Evolutionary conservation across 2,329 filamentous ascomycete species (phyloP).

Genomic region (Xylaria sp.): DNA sequence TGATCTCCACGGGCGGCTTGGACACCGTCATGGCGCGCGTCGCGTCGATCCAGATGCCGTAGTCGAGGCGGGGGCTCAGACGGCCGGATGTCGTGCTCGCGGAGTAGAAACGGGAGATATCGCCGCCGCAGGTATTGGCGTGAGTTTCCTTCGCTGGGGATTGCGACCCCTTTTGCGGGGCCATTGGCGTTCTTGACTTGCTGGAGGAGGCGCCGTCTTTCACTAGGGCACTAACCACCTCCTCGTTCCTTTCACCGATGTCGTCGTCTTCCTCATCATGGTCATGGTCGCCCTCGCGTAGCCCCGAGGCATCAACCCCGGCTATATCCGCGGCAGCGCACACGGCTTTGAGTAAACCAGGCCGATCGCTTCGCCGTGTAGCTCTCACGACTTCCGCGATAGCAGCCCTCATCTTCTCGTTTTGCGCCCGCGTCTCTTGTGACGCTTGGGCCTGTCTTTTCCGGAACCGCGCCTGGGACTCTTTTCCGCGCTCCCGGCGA

Average conservation of each 20-base stretch:
- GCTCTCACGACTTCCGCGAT: conserved; percentile 41
- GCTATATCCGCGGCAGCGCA: conserved; percentile 39
- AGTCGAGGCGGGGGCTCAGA: conserved; percentile 36
- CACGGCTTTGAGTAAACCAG: conserved; percentile 37
- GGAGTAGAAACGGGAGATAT: background rate
- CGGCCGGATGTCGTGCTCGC: conserved; percentile 7
- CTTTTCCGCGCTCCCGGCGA: conserved; percentile 49
- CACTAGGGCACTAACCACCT: background rate
- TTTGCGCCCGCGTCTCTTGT: conserved; percentile 41
- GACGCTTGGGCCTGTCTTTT: conserved; percentile 45
- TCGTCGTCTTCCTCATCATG: background rate
- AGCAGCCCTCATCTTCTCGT: conserved; percentile 41
- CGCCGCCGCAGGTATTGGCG: too few relatives aligned
- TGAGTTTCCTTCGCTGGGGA: background rate
- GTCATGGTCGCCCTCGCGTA: background rate
- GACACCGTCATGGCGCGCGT: conserved; percentile 38
- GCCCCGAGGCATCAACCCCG: conserved; percentile 33
- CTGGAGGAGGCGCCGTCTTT: too few relatives aligned
- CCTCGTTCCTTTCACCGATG: background rate
- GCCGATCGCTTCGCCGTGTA: conserved; percentile 32
- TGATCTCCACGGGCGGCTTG: conserved; percentile 38
- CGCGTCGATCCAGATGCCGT: conserved; percentile 43
- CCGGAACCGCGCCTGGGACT: conserved; percentile 50
- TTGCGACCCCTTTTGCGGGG: background rate
- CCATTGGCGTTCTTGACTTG: background rate